phyloP scores from a whole-genome alignment of 2,329 filamentous ascomycete genomes.

The Ustilaginoidea virens region DNA sequence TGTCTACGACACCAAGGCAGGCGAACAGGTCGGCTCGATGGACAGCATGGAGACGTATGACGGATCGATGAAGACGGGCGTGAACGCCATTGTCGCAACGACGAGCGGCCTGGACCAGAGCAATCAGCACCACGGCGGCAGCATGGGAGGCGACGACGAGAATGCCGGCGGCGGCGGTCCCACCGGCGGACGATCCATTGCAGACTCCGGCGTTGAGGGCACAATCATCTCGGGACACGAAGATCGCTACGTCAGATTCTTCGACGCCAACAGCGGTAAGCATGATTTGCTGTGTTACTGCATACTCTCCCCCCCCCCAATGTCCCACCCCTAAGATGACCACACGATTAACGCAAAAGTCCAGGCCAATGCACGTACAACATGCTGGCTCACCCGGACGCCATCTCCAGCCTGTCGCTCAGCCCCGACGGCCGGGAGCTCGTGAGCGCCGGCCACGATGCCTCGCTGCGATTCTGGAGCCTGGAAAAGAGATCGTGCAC shows the following conservation, averaged over 20 bases:
- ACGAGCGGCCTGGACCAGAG: constrained; percentile 65
- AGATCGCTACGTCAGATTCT: constrained; percentile 91
- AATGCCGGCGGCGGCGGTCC: constrained; percentile 59
- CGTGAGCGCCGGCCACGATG: constrained; percentile 90
- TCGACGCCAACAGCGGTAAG: constrained; percentile 96
- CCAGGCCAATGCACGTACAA: constrained; percentile 98
- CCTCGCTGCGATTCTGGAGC: constrained; percentile 91
- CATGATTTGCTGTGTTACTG: no score
- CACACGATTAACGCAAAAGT: no score
- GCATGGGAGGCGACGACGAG: constrained; percentile 56
- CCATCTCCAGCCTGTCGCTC: constrained; percentile 81
- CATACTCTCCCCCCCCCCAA: background rate
- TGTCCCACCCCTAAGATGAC: no score
- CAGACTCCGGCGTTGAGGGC: constrained; percentile 71
- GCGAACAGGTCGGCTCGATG: constrained; percentile 86
- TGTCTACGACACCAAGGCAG: constrained; percentile 82
- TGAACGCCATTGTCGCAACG: constrained; percentile 84
- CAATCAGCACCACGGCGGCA: constrained; percentile 35
- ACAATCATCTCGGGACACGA: constrained; percentile 95
- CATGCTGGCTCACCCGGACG: constrained; percentile 90
- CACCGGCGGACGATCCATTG: constrained; percentile 50
- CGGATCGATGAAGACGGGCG: constrained; percentile 59
- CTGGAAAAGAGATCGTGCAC: constrained; percentile 90
- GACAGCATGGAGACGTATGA: constrained; percentile 90
- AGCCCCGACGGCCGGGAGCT: constrained; percentile 89